Evolutionary conservation across 345 rosid genomes (phyloP), one percentile per base, ranked within the genome.

Genomic region (Aquilaria sinensis): DNA sequence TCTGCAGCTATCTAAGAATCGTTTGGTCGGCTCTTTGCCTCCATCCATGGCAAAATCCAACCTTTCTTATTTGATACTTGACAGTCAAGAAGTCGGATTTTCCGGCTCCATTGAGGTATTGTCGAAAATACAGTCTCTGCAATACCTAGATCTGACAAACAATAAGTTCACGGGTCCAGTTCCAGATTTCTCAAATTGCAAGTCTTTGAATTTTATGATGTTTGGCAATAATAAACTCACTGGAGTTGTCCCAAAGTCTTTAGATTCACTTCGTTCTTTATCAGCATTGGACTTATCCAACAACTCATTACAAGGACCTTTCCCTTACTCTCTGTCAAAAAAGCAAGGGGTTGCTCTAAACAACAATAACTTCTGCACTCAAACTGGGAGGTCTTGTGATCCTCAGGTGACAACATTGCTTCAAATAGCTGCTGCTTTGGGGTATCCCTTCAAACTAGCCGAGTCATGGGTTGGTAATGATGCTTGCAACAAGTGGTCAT

Each of bases 301-400:
- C 65, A 84, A 84, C 49, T 65, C 61, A 63, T 46, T 84, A 53
- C 89, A 81, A 61, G 89, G 86, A 34, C 83, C 80, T 29, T 37
- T 61, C 3, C 89, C 86, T 15, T 10, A 10, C 1, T 64, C 31
- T 63, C 46, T 65, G 2, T 15, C 0, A 1, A 12, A 1, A 0
- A 70, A 70, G 23, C 0, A 30, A 10, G 29, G 10, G 37, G 11
- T 68, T 11, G 53, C 10, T 13, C 43, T 48, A 11, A 63, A 10
- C 0, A 72, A 74, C 51, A 79, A 81, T 33, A 63, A 75, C 54
- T 84, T 67, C 61, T 77, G 86, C 45, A 12, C 79, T 2, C 66
- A 34, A 11, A 30, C 59, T 15, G 76, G 63, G 1, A 62, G 53
- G 0, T 66, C 71, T 4, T 84, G 89, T 56, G 80, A 77, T 67